phyloP scores from a whole-genome alignment of 169 alveolate species.

The Cryptosporidium tyzzeri region DNA sequence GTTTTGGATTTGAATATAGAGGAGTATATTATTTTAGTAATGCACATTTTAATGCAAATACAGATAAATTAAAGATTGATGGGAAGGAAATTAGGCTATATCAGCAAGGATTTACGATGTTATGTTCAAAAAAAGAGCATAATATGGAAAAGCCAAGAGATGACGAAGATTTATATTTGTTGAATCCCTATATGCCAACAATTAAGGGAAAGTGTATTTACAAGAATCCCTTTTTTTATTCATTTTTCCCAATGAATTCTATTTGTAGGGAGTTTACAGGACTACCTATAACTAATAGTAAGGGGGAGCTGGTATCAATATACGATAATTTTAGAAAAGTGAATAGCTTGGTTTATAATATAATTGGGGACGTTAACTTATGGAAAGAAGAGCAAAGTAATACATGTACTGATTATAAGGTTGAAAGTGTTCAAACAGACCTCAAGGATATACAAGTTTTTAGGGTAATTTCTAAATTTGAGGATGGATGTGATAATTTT shows the following conservation, averaged over 20 bases:
- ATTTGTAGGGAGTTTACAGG: slow-evolving; percentile 57
- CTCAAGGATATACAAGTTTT: not conserved
- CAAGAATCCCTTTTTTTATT: slow-evolving; percentile 34
- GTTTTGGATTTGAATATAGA: slow-evolving; percentile 69
- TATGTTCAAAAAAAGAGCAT: slow-evolving; percentile 34
- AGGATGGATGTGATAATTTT: not conserved
- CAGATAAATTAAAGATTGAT: slow-evolving; percentile 19
- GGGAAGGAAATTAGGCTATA: slow-evolving; percentile 20
- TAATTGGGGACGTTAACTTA: slow-evolving; percentile 23
- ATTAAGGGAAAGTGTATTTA: slow-evolving; percentile 54
- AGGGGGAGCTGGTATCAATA: slow-evolving; percentile 48
- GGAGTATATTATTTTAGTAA: slow-evolving; percentile 65
- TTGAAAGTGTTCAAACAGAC: not conserved
- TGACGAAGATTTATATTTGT: slow-evolving; percentile 32
- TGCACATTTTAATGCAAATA: slow-evolving; percentile 20
- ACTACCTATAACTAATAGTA: slow-evolving; percentile 35
- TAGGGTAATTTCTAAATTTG: not conserved
- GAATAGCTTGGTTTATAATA: slow-evolving; percentile 1
- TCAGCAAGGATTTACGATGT: slow-evolving; percentile 35
- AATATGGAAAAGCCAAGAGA: slow-evolving; percentile 28
- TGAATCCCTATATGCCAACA: slow-evolving; percentile 56
- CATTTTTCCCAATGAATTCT: slow-evolving; percentile 46
- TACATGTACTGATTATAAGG: not conserved
- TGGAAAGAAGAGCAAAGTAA: not conserved
- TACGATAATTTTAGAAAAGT: slow-evolving; percentile 43